phyloP scores from a whole-genome alignment of 768 basidiomycete species.

The Auricularia auricula-judae region DNA sequence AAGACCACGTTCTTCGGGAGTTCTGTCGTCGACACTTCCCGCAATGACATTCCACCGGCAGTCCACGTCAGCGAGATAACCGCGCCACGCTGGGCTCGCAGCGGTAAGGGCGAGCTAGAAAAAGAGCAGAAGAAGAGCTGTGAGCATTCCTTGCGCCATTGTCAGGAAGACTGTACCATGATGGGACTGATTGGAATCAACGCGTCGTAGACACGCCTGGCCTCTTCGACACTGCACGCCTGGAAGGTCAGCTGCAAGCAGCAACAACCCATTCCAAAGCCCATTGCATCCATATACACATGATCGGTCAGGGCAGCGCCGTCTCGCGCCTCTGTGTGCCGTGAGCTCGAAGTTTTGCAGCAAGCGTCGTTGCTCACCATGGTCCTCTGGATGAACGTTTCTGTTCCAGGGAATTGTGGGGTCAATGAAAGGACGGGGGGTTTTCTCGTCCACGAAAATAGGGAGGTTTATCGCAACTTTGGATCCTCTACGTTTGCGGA shows the following conservation, averaged over 20 bases:
- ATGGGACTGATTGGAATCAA: slow-evolving; percentile 91
- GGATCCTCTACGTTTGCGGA: slow-evolving; percentile 77
- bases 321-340: slow-evolving; percentile 62
- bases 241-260: slow-evolving; percentile 98
- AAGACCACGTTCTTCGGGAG: slow-evolving; percentile 84
- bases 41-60: slow-evolving; percentile 99
- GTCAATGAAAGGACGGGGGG: slow-evolving; percentile 83
- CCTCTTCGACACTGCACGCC: slow-evolving; percentile 87
- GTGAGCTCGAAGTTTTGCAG: slow-evolving; percentile 1
- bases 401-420: slow-evolving; percentile 87
- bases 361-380: slow-evolving; percentile 37
- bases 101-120: slow-evolving; percentile 83
- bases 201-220: slow-evolving; percentile 90
- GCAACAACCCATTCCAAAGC: slow-evolving; percentile 99
- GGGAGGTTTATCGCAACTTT: slow-evolving; percentile 96
- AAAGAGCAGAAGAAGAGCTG: neutral
- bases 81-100: slow-evolving; percentile 90
- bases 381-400: slow-evolving; percentile 71
- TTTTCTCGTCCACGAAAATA: slow-evolving; percentile 77
- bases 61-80: slow-evolving; percentile 92
- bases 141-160: neutral
- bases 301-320: slow-evolving; percentile 85
- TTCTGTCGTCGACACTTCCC: slow-evolving; percentile 96
- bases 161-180: slow-evolving; percentile 42
- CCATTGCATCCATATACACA: slow-evolving; percentile 99